Base-by-base conservation (phyloP, 805 yeast species). In the Saccharomycopsis javanensis region DNA sequence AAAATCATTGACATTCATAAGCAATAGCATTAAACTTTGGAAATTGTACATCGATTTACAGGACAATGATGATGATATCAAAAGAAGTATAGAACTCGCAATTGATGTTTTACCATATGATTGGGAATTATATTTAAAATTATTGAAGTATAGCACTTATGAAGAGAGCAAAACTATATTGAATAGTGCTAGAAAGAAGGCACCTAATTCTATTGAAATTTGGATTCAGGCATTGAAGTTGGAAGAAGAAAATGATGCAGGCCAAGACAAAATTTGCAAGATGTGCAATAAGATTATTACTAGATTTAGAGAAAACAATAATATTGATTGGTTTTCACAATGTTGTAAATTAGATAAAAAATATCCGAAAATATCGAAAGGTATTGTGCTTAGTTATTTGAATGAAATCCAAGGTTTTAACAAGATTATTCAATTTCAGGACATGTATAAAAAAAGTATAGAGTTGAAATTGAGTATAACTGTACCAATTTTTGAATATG, bases 161-260 rank as follows among this genome's bases (percentile, higher is more conserved):
- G 71, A 70, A 55, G 65, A 67, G 2, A 72, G 74, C 57, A 79
- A 79, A 61, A 65, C 69, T 18, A 71, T 81, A 0, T 69, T 90
- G 33, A 81, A 81, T 62, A 69, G 66, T 30, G 95, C 95, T 0
- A 72, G 91, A 60, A 80, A 80, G 56, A 66, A 69, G 0, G 67
- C 85, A 13, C 75, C 76, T 2, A 71, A 74, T 2, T 73, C 79
- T 7, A 69, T 74, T 51, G 73, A 73, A 34, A 74, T 89, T 1
- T 88, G 96, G 92, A 69, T 88, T 2, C 73, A 83, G 0, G 89
- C 89, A 1, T 76, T 82, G 1, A 79, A 82, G 61, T 65, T 89
- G 13, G 95, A 88, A 67, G 92, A 83, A 63, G 71, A 75, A 57
- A 65, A 69, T 1, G 66, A 69, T 4, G 72, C 72, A 6, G 69